Conservation (phyloP, 768 basidiomycete genomes). For the Serendipita sp. region DNA sequence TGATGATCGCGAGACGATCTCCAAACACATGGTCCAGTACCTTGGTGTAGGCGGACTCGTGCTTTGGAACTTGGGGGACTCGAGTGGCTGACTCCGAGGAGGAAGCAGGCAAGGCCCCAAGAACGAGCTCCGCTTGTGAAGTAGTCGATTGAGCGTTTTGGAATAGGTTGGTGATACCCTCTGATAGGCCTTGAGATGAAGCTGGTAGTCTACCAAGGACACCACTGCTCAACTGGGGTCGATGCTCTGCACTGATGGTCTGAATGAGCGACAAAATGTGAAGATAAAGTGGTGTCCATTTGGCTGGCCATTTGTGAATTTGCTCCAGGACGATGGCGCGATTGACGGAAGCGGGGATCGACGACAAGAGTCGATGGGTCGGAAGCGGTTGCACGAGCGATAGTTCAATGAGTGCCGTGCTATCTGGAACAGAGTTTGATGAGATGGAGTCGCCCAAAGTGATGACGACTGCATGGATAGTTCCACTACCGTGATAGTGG, state of each 20-base stretch:
- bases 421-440: slow-evolving; percentile 28
- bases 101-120: slow-evolving; percentile 27
- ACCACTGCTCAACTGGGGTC: slow-evolving; percentile 45
- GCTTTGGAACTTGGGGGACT: slow-evolving; percentile 61
- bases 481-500: slow-evolving; percentile 31
- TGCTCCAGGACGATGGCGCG: slow-evolving; percentile 76
- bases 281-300: slow-evolving; percentile 79
- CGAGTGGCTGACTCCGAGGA: slow-evolving; percentile 19
- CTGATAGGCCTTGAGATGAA: slow-evolving; percentile 20
- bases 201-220: slow-evolving; percentile 36
- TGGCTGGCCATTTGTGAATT: slow-evolving; percentile 54
- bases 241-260: slow-evolving; percentile 30
- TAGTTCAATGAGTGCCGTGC: slow-evolving; percentile 47
- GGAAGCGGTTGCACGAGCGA: slow-evolving; percentile 54
- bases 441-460: slow-evolving; percentile 41
- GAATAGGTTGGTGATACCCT: slow-evolving; percentile 31
- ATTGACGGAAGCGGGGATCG: slow-evolving; percentile 45
- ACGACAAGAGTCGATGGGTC: slow-evolving; percentile 35
- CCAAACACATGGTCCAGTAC: slow-evolving; percentile 70
- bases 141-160: slow-evolving; percentile 26
- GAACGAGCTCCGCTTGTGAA: slow-evolving; percentile 28
- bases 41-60: slow-evolving; percentile 84
- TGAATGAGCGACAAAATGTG: slow-evolving; percentile 65
- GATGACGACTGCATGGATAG: slow-evolving; percentile 55
- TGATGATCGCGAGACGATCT: slow-evolving; percentile 66